phyloP scores from a whole-genome alignment of 2,329 filamentous ascomycete species.

The Arthrobotrys conoides region DNA sequence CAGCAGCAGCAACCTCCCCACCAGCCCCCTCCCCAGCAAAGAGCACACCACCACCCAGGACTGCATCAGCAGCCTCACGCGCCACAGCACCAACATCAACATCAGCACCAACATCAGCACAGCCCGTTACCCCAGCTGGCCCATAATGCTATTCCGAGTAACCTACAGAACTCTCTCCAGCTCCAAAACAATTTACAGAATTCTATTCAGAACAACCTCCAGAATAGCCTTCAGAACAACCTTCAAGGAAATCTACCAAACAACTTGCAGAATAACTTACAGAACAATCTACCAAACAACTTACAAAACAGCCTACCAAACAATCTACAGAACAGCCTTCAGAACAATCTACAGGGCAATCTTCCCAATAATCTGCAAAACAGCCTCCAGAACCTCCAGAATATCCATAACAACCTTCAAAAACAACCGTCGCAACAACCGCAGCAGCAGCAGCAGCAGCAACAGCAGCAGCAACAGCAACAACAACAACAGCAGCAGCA shows the following conservation, averaged over 20 bases:
- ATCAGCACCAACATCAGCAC: constrained; percentile 59
- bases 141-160: constrained; percentile 46
- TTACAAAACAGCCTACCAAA: constrained; percentile 45
- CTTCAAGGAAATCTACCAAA: constrained; percentile 37
- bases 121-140: constrained; percentile 52
- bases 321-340: constrained; percentile 44
- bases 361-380: constrained; percentile 33
- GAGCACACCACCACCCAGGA: constrained; percentile 62
- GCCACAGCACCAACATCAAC: constrained; percentile 62
- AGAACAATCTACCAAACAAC: constrained; percentile 38
- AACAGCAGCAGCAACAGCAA: constrained; percentile 24
- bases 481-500: constrained; percentile 35
- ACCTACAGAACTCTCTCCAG: constrained; percentile 42
- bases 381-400: constrained; percentile 26
- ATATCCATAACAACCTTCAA: constrained; percentile 19
- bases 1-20: constrained; percentile 61
- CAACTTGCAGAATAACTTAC: constrained; percentile 50
- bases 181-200: background rate
- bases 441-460: constrained; percentile 37
- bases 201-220: constrained; percentile 39
- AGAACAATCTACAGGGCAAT: constrained; percentile 36
- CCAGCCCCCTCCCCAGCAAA: constrained; percentile 62
- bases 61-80: constrained; percentile 63
- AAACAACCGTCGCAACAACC: constrained; percentile 20
- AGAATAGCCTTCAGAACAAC: constrained; percentile 55